These are phyloP conservation scores for Vaccinium darrowii DNA, from an alignment of 148 eudicot species.

Conservation along the genomic window DNA sequence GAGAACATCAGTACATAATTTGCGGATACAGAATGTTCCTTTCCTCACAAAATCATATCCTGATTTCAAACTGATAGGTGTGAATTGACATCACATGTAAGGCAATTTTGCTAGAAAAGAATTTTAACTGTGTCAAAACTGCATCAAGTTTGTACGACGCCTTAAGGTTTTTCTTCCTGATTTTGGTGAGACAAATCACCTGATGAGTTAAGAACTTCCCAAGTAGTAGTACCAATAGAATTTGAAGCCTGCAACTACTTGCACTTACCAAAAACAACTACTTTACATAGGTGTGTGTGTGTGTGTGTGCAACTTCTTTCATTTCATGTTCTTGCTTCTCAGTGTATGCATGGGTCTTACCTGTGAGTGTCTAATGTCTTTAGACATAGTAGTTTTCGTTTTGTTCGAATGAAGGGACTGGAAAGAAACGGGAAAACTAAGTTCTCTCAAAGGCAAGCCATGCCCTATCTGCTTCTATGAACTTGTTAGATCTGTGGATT, in stretches of 20 bases:
- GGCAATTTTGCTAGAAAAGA: not conserved
- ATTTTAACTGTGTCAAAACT: not conserved
- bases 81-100: not conserved
- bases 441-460: not conserved
- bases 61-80: not conserved
- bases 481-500: not conserved
- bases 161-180: not conserved
- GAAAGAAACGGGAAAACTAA: not conserved
- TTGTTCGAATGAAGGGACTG: not conserved
- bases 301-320: not conserved
- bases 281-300: not conserved
- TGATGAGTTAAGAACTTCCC: not conserved
- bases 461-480: not conserved
- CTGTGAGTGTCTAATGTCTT: not conserved
- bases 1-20: not conserved
- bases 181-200: not conserved
- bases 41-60: not conserved
- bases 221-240: not conserved
- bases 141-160: not conserved
- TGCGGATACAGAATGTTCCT: not conserved
- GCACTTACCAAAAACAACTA: not conserved
- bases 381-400: not conserved
- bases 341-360: not conserved
- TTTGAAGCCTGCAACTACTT: not conserved
- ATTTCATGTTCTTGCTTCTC: not conserved